A percentile compares a stretch with the other conserved stretches of the same genome.
phyloP scores from a whole-genome alignment of 2,329 filamentous ascomycete genomes.

The Aspergillus ochraceoroseus region DNA sequence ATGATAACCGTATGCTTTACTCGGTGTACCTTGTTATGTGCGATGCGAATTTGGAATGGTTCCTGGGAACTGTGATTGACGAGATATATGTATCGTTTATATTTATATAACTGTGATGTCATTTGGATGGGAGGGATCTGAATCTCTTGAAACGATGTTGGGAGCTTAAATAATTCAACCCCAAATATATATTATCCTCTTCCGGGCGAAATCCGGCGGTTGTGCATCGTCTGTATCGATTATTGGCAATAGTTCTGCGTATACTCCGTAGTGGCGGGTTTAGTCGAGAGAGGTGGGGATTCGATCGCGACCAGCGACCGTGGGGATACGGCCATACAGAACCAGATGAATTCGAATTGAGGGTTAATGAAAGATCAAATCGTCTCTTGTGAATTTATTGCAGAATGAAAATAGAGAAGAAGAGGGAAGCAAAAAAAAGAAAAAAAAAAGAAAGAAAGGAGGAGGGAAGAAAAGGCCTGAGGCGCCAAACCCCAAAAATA shows the following conservation, averaged over 20 bases:
- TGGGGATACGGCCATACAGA: too few relatives aligned
- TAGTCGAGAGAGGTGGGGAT: too few relatives aligned
- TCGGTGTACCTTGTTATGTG: neutral
- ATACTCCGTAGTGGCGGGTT: slow-evolving; percentile 1
- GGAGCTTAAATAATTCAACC: neutral
- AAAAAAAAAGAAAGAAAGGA: neutral
- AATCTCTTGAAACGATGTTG: neutral
- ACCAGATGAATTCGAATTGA: too few relatives aligned
- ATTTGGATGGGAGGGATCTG: neutral
- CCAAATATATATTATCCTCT: neutral
- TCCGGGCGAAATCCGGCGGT: neutral
- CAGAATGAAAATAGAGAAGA: neutral
- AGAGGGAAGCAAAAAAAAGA: neutral
- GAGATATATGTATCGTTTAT: neutral
- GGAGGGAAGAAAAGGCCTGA: slow-evolving; percentile 9
- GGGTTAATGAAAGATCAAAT: too few relatives aligned
- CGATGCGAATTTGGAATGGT: neutral
- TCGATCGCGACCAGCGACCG: too few relatives aligned
- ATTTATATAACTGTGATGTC: neutral
- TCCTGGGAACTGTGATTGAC: slow-evolving; percentile 8
- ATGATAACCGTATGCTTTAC: too few relatives aligned
- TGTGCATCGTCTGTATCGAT: slow-evolving; percentile 5
- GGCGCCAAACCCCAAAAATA: slow-evolving; percentile 23
- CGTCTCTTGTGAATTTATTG: too few relatives aligned
- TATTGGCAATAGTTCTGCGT: slow-evolving; percentile 11